Conservation (phyloP, 1,139 yeast genomes). For the Yamadazyma songkhlaensis region DNA sequence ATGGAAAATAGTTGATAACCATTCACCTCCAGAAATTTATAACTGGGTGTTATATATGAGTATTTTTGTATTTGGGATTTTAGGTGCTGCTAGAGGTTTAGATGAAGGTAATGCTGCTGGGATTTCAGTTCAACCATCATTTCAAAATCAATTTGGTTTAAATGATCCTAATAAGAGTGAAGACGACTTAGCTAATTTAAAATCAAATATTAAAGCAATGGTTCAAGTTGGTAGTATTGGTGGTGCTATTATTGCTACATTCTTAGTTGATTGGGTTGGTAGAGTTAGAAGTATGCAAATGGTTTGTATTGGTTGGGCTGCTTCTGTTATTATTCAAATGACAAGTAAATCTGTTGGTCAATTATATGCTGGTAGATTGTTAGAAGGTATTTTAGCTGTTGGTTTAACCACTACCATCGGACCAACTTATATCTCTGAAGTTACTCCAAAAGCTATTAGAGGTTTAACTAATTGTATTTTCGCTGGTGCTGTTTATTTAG, state of each 20-base stretch:
- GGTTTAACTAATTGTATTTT: constrained; percentile 50
- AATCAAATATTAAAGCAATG: constrained; percentile 59
- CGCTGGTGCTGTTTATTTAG: constrained; percentile 56
- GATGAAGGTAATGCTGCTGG: constrained; percentile 55
- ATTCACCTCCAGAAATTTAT: constrained; percentile 46
- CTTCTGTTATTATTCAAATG: constrained; percentile 48
- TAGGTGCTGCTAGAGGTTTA: constrained; percentile 60
- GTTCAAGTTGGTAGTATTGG: constrained; percentile 61
- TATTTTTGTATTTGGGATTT: constrained; percentile 52
- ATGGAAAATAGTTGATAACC: constrained; percentile 30
- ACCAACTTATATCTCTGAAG: constrained; percentile 53
- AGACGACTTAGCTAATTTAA: constrained; percentile 39
- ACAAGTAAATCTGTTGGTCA: constrained; percentile 45
- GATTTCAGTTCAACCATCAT: constrained; percentile 42
- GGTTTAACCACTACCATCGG: constrained; percentile 59
- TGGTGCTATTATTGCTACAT: constrained; percentile 51
- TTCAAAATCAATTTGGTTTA: constrained; percentile 45
- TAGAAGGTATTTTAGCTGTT: constrained; percentile 51
- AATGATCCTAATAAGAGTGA: constrained; percentile 35
- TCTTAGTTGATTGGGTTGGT: constrained; percentile 52
- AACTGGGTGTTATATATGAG: constrained; percentile 45
- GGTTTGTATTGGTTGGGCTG: constrained; percentile 43
- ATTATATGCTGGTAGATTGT: constrained; percentile 51
- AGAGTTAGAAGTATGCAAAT: constrained; percentile 51
- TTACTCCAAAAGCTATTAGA: constrained; percentile 51